phyloP scores from a whole-genome alignment of 1,284 basidiomycete species.

The Hemileia vastatrix region DNA sequence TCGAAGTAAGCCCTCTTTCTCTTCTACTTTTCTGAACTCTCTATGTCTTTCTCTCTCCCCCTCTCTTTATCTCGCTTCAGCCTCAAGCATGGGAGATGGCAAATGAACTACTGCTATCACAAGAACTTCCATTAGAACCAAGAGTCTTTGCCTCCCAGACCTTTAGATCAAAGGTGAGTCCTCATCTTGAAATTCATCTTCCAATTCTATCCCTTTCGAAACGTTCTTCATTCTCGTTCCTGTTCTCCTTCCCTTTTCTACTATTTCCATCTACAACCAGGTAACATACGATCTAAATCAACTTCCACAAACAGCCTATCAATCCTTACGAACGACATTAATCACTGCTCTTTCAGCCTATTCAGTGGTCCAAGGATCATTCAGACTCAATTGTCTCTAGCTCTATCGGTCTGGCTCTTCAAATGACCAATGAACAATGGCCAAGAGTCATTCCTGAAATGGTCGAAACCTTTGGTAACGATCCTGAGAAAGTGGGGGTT shows the following conservation, averaged over 20 bases:
- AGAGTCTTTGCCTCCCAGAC: slow-evolving; percentile 95
- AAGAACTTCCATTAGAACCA: slow-evolving; percentile 67
- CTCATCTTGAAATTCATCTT: slow-evolving; percentile 23
- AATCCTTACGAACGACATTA: slow-evolving; percentile 35
- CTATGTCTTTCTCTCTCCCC: slow-evolving; percentile 44
- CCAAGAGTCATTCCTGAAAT: slow-evolving; percentile 66
- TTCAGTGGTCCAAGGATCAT: slow-evolving; percentile 53
- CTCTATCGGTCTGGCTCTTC: slow-evolving; percentile 78
- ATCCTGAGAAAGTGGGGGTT: slow-evolving; percentile 69
- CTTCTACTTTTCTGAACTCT: neutral
- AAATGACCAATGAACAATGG: slow-evolving; percentile 68
- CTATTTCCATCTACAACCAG: slow-evolving; percentile 47
- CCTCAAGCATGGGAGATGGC: slow-evolving; percentile 92
- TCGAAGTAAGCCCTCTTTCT: neutral
- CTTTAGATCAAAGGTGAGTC: slow-evolving; percentile 79
- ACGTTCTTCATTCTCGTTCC: neutral
- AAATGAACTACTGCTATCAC: slow-evolving; percentile 73
- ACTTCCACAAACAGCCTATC: slow-evolving; percentile 60
- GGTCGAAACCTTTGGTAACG: slow-evolving; percentile 75
- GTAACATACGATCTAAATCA: slow-evolving; percentile 91
- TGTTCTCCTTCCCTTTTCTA: slow-evolving; percentile 9
- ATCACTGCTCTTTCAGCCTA: slow-evolving; percentile 36
- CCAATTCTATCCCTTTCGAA: neutral
- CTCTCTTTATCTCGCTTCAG: slow-evolving; percentile 52
- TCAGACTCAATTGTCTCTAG: slow-evolving; percentile 83